Evolutionary conservation across 2,329 filamentous ascomycete genomes (phyloP), one percentile per base, ranked within the genome.

Genomic region (Neocucurbitaria cava): DNA sequence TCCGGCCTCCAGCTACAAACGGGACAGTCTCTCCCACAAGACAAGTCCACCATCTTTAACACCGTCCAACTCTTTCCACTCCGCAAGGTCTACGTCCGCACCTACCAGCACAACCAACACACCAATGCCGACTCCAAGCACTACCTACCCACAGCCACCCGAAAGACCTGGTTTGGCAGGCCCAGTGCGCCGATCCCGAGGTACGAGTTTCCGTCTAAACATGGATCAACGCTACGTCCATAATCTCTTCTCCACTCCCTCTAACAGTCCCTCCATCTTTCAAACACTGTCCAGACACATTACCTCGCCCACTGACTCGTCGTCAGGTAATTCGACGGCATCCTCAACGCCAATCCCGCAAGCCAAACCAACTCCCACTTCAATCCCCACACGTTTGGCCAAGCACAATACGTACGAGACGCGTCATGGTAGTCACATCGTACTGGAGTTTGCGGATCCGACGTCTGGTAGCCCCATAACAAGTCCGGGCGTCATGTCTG

Each of bases 401-500:
- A 52, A 46, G 10, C 49, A 40, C 47, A 56, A 59, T 38, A 67
- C 52, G 9, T 69, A 58, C 54, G 59, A 59, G 46, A 51, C 58
- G 20, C 49, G 48, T 17, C 44, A 46, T 15, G 62, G 65, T 13
- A 54, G 50, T 23, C 57, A 64, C 5, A 46, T 65, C 20, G 42
- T 64, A 38, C 58, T 67, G 46, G 58, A 64, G 45, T 67, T 69
- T 41, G 64, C 65, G n/a, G 64, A 67, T 42, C 62, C 63, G 4
- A 61, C 59, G 13, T 47, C 35, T 1, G 5, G 5, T 24, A 53
- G 49, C 21, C 61, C 56, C 0, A 48, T 42, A 8, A 20, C 39
- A 11, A 46, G 35, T n/a, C 48, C 46, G 21, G 33, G 21, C 36
- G 18, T 24, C 41, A 45, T 33, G 23, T 24, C 36, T 10, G 20